Evolutionary conservation across 331 rosid genomes (phyloP).

Genomic region (Acacia concinna): DNA sequence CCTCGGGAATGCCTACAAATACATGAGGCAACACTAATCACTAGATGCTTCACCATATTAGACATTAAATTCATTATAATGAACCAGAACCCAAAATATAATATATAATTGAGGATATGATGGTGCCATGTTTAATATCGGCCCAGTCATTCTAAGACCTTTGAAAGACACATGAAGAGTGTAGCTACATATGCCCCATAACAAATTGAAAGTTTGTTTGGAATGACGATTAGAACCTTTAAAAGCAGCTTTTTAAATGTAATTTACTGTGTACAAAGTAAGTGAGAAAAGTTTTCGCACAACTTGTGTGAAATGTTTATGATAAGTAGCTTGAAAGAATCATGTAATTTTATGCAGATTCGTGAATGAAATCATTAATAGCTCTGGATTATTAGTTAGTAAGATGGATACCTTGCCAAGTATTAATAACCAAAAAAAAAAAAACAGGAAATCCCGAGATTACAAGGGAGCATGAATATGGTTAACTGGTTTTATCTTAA

Average conservation of each 20-base stretch:
- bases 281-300: no score
- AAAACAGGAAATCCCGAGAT: not conserved
- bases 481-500: slow-evolving; percentile 4
- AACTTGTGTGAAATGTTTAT: no score
- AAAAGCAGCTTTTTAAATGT: no score
- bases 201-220: not conserved
- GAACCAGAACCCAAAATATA: not conserved
- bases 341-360: not conserved
- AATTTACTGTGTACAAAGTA: no score
- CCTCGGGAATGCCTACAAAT: slow-evolving; percentile 75
- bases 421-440: not conserved
- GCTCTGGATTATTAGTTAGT: not conserved
- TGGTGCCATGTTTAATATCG: not conserved
- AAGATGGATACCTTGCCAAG: slow-evolving; percentile 11
- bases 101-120: not conserved
- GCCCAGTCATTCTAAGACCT: not conserved
- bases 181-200: not conserved
- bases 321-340: no score
- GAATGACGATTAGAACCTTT: no score
- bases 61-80: not conserved
- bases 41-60: slow-evolving; percentile 2
- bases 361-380: not conserved
- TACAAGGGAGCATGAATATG: not conserved
- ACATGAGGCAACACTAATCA: slow-evolving; percentile 11
- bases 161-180: not conserved